Evolutionary conservation across 257 asterid species (phyloP).

Genomic region (Gentiana dahurica): DNA sequence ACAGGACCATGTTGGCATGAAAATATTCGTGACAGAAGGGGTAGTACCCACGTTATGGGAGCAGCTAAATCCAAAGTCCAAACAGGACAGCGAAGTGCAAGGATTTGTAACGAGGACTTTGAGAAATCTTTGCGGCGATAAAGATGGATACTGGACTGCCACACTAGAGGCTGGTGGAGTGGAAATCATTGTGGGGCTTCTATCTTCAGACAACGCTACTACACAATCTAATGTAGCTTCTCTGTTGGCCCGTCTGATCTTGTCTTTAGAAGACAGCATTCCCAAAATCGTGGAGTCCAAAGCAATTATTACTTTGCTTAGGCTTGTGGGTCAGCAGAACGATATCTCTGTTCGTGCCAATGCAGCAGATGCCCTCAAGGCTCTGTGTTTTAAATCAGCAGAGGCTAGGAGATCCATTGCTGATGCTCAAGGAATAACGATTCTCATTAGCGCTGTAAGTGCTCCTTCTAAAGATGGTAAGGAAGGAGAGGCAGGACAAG

Average conservation of each 20-base stretch:
- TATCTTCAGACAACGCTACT: constrained; percentile 48
- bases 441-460: constrained; percentile 66
- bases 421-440: constrained; percentile 54
- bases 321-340: constrained; percentile 48
- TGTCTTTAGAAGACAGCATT: constrained; percentile 53
- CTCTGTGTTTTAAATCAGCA: constrained; percentile 54
- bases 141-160: constrained; percentile 69
- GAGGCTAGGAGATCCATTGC: constrained; percentile 45
- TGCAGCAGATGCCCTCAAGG: constrained; percentile 85
- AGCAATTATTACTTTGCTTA: constrained; percentile 49
- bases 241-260: constrained; percentile 60
- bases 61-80: constrained; percentile 38
- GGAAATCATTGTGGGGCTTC: constrained; percentile 59
- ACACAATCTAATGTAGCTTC: constrained; percentile 85
- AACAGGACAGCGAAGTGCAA: constrained; percentile 70
- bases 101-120: constrained; percentile 70
- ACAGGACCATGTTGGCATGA: constrained; percentile 73
- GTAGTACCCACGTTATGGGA: constrained; percentile 82
- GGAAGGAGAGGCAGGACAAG: constrained; percentile 66
- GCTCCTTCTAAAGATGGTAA: constrained; percentile 83
- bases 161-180: constrained; percentile 82
- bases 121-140: constrained; percentile 83
- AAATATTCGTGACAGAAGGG: constrained; percentile 72
- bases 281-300: constrained; percentile 59
- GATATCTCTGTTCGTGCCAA: constrained; percentile 69